phyloP scores from a whole-genome alignment of 306 rosid genomes.

The Biancaea sappan region DNA sequence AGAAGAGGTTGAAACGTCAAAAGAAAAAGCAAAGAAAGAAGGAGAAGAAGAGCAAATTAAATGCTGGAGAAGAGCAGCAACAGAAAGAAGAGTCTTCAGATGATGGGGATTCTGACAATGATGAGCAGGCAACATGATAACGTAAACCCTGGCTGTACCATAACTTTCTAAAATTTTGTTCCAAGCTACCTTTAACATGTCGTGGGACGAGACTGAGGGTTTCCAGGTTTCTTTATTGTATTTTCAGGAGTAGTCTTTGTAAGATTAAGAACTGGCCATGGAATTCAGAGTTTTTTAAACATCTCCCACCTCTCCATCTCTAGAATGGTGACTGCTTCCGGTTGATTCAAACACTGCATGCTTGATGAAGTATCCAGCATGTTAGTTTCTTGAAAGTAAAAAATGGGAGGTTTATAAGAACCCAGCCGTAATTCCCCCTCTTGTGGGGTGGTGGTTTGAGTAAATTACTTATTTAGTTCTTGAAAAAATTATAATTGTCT shows the following conservation, averaged over 20 bases:
- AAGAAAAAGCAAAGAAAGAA: conserved; percentile 83
- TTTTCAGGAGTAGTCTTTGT: conserved; percentile 3
- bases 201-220: neutral
- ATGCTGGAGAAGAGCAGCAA: conserved; percentile 52
- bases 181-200: conserved; percentile 11
- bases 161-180: conserved; percentile 10
- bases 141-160: conserved; percentile 29
- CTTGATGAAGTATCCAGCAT: conserved; percentile 12
- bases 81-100: conserved; percentile 64
- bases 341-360: conserved; percentile 7
- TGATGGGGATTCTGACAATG: conserved; percentile 60
- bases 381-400: too few species aligned
- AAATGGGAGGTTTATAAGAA: too few species aligned
- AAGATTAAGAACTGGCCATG: neutral
- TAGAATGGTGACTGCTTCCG: neutral
- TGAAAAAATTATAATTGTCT: too few species aligned
- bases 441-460: too few species aligned
- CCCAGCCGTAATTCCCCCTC: too few species aligned
- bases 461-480: too few species aligned
- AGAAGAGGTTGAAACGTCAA: conserved; percentile 84
- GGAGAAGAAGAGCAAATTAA: conserved; percentile 63
- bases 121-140: conserved; percentile 50
- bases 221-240: conserved; percentile 14
- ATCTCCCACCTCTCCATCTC: neutral
- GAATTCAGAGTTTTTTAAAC: neutral